A percentile compares a stretch with the other conserved stretches of the same genome.
Evolutionary conservation across 306 rosid species (phyloP).

Genomic region (Dalbergia cochinchinensis): DNA sequence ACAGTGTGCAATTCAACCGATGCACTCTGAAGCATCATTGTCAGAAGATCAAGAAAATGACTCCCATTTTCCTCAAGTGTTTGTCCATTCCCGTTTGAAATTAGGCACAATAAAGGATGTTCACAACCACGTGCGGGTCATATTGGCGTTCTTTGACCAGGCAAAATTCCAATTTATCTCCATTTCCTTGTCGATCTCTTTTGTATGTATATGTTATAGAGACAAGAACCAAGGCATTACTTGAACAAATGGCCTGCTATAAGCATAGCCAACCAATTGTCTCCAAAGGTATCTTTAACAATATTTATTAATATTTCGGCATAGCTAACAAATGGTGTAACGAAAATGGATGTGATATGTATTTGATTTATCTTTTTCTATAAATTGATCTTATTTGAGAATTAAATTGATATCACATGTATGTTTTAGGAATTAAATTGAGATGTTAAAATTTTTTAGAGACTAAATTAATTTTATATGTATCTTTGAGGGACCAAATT

Average conservation of each 20-base stretch:
- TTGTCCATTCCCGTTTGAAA: slow-evolving; percentile 41
- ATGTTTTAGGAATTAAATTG: too few relatives aligned
- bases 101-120: slow-evolving; percentile 27
- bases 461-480: too few relatives aligned
- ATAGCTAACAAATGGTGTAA: neutral
- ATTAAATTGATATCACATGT: too few relatives aligned
- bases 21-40: slow-evolving; percentile 33
- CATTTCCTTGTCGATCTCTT: slow-evolving; percentile 5
- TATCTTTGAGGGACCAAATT: too few relatives aligned
- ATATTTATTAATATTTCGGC: slow-evolving; percentile 15
- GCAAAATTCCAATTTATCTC: neutral
- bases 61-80: slow-evolving; percentile 27
- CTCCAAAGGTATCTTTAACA: neutral
- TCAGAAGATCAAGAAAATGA: slow-evolving; percentile 42
- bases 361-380: neutral
- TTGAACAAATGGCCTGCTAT: slow-evolving; percentile 39
- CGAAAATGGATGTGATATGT: neutral
- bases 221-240: slow-evolving; percentile 29
- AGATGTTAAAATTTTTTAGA: too few relatives aligned
- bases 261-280: neutral
- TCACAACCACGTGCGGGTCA: slow-evolving; percentile 20
- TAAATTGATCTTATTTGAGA: too few relatives aligned
- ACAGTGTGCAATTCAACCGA: slow-evolving; percentile 11
- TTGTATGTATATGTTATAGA: slow-evolving; percentile 29
- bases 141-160: slow-evolving; percentile 44